Evolutionary conservation across 2,329 filamentous ascomycete genomes (phyloP).

Genomic region (Pestalotiopsis sp.): DNA sequence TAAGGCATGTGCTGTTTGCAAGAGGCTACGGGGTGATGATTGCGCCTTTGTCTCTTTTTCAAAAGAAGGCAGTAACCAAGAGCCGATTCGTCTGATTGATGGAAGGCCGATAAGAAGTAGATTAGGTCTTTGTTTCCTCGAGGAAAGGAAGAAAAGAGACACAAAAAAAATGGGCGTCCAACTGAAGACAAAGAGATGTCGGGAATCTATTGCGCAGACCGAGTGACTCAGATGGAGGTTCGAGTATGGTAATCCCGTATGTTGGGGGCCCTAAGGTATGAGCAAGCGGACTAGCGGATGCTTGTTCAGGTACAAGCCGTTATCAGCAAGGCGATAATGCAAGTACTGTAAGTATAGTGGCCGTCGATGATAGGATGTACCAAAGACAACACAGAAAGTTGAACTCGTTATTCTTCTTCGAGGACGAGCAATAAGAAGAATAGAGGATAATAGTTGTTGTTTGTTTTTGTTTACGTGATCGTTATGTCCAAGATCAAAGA

Average conservation of each 20-base stretch:
- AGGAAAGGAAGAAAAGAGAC: neutral
- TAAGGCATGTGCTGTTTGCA: conserved; percentile 4
- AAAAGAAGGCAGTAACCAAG: neutral
- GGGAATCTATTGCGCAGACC: neutral
- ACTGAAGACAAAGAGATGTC: neutral
- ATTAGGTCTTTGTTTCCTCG: neutral
- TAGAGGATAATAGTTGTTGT: conserved; percentile 2
- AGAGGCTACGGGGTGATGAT: neutral
- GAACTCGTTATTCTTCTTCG: neutral
- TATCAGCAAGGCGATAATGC: conserved; percentile 6
- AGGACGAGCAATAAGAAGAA: neutral
- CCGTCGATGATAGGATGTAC: neutral
- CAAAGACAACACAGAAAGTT: neutral
- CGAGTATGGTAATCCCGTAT: conserved; percentile 3
- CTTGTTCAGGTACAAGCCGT: conserved; percentile 3
- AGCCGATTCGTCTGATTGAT: neutral
- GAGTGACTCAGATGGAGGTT: conserved; percentile 10
- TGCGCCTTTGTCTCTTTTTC: conserved; percentile 10
- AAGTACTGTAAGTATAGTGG: neutral
- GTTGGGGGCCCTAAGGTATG: neutral
- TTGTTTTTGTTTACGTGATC: conserved; percentile 1
- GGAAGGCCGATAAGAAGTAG: neutral
- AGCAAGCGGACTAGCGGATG: conserved; percentile 1
- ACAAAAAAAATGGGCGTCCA: neutral
- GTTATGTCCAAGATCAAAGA: neutral